Conservation (phyloP, 2,329 filamentous ascomycete species). For the Chalaropsis ovoidea region DNA sequence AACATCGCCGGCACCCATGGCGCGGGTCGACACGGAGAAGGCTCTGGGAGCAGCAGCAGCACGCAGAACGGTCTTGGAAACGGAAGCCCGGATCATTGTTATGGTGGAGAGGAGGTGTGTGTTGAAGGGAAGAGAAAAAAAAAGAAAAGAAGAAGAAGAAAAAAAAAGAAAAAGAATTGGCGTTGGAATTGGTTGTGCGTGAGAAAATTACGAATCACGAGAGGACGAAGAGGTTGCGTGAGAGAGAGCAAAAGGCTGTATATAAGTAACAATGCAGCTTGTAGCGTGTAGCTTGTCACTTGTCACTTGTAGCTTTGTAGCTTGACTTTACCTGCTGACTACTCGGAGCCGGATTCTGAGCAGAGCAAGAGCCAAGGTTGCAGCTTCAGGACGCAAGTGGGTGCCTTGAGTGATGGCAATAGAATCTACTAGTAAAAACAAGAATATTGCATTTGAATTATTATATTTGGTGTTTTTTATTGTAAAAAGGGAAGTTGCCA, state of each 20-base stretch:
- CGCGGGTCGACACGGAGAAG: constrained; percentile 53
- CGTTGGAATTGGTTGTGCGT: not conserved
- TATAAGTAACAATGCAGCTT: constrained; percentile 2
- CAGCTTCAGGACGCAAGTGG: constrained; percentile 22
- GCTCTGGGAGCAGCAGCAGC: constrained; percentile 39
- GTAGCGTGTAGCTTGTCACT: constrained; percentile 2
- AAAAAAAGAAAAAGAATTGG: not conserved
- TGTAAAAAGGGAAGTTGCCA: constrained; percentile 1
- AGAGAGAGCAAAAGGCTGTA: constrained; percentile 10
- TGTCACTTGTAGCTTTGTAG: not conserved
- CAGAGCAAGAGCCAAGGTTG: not conserved
- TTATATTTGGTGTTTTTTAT: not conserved
- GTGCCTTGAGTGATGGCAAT: constrained; percentile 16
- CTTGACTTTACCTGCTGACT: not conserved
- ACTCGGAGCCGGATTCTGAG: not conserved
- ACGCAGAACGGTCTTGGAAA: constrained; percentile 46
- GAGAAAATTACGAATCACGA: not conserved
- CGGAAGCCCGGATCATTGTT: constrained; percentile 57
- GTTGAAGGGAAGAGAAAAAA: not conserved
- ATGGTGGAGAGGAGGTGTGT: constrained; percentile 15
- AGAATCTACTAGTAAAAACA: not conserved
- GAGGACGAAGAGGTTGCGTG: not conserved
- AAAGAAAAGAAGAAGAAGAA: not conserved
- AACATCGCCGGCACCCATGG: constrained; percentile 61
- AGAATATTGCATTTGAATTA: not conserved